phyloP scores from a whole-genome alignment of 2,329 filamentous ascomycete genomes.

The Cryoendolithus antarcticus region DNA sequence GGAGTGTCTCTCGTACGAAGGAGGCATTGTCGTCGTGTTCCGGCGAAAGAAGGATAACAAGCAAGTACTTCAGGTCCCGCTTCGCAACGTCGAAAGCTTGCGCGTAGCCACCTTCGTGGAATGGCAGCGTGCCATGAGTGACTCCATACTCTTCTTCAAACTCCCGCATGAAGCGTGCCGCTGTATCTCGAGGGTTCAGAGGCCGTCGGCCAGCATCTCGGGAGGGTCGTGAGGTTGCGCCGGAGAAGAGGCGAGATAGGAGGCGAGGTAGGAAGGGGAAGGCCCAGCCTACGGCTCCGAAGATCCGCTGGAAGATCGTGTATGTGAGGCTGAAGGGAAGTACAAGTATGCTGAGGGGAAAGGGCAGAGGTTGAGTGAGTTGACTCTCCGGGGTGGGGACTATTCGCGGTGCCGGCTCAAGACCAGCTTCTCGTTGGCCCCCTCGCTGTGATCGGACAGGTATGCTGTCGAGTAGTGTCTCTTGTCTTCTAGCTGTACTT shows the following conservation, averaged over 20 bases:
- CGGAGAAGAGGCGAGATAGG: constrained; percentile 39
- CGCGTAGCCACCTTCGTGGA: constrained; percentile 81
- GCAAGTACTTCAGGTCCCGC: constrained; percentile 76
- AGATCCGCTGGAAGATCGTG: constrained; percentile 53
- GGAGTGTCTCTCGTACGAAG: constrained; percentile 72
- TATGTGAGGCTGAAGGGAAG: constrained; percentile 72
- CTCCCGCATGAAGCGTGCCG: constrained; percentile 76
- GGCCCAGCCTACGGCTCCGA: constrained; percentile 63
- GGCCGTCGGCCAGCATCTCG: constrained; percentile 55
- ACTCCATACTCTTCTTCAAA: constrained; percentile 86
- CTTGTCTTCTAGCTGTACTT: constrained; percentile 49
- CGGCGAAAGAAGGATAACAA: constrained; percentile 79
- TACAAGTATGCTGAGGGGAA: constrained; percentile 66
- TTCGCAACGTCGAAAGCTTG: constrained; percentile 85
- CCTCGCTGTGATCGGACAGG: constrained; percentile 21
- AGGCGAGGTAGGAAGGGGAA: constrained; percentile 67
- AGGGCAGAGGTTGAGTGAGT: constrained; percentile 55
- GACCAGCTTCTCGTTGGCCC: constrained; percentile 21
- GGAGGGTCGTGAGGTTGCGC: constrained; percentile 43
- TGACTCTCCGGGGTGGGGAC: constrained; percentile 61
- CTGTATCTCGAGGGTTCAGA: constrained; percentile 74
- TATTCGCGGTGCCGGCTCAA: constrained; percentile 68
- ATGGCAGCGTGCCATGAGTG: constrained; percentile 50
- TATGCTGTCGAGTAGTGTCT: constrained; percentile 54
- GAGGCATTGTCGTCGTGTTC: constrained; percentile 85